Base-by-base conservation (phyloP, 2,329 filamentous ascomycete genomes). In the Fusarium virguliforme region DNA sequence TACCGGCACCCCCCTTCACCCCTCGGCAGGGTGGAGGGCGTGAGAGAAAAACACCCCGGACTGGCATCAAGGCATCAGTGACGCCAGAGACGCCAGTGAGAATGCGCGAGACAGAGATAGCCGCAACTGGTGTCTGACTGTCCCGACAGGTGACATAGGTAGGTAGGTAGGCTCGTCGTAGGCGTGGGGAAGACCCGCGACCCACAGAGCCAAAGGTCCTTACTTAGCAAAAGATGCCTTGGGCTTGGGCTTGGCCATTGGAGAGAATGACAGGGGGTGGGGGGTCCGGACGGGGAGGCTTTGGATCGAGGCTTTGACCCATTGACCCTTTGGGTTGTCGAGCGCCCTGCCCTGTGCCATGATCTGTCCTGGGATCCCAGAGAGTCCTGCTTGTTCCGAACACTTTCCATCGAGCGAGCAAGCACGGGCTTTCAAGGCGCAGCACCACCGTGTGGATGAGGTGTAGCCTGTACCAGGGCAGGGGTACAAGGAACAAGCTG, bases 71-170 rank as follows among this genome's bases (percentile, higher is more conserved):
- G 76, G 76, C 76, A 76, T 68, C 77, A 78, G 76, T 71, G 71
- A 75, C 70, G 75, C 68, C 66, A 76, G 70, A 67, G 69, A 75
- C 72, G 64, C 71, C 74, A 76, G 74, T 76, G 53, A 74, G 71
- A 68, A 70, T 66, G 67, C 70, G 69, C 62, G 65, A 74, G 70
- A 60, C 38, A 72, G 67, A 67, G 68, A 76, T 76, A 76, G 74
- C 74, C 74, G 74, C 74, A 74, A 66, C 62, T 72, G 60, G 57
- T 67, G 72, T 78, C 77, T 78, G 76, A 79, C 77, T 73, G 75
- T 78, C 72, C 61, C 70, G 69, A 77, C 75, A 76, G 76, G 71
- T 77, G 77, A 79, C 75, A 67, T 69, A 73, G 18, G 18, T 18
- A 18, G 18, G 18, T 18, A 18, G 18, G 18, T 18, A 18, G 71